These are phyloP conservation scores for Boechera stricta DNA, from an alignment of 345 rosid species.

Conservation along the genomic window DNA sequence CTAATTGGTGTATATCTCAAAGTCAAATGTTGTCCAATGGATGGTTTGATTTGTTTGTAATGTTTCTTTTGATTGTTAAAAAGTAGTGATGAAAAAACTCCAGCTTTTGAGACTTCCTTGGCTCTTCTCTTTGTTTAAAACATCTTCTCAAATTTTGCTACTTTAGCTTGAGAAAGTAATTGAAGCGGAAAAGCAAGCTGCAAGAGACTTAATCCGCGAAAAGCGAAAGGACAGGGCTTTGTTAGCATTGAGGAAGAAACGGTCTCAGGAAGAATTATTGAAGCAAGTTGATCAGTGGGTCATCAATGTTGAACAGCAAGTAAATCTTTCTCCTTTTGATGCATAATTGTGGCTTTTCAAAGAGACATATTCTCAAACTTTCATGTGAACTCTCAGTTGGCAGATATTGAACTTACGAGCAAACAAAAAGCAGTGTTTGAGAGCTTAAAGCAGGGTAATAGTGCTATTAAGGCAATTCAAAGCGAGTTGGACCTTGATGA, in stretches of 20 bases:
- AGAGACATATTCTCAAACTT: neutral
- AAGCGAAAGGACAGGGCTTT: conserved; percentile 87
- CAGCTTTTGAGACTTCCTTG: conserved; percentile 18
- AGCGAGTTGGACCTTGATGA: conserved; percentile 88
- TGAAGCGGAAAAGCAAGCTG: conserved; percentile 93
- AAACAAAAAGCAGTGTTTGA: conserved; percentile 97
- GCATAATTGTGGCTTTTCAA: neutral
- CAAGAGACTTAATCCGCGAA: conserved; percentile 78
- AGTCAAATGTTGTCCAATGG: neutral
- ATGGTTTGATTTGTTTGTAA: neutral
- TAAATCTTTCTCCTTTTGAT: conserved; percentile 37
- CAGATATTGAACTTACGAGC: conserved; percentile 93
- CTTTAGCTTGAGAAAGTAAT: conserved; percentile 78
- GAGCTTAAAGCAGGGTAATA: conserved; percentile 80
- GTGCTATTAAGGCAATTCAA: conserved; percentile 87
- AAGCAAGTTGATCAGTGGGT: conserved; percentile 95
- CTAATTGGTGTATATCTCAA: neutral
- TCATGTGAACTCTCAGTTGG: conserved; percentile 59
- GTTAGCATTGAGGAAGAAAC: conserved; percentile 95
- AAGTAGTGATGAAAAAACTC: neutral
- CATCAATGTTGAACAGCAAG: conserved; percentile 97
- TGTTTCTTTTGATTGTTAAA: neutral
- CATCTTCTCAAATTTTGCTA: neutral
- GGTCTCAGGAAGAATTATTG: conserved; percentile 84
- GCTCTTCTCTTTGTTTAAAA: neutral